Evolutionary conservation across 305 asterid species (phyloP), one percentile per base, ranked within the genome.

Genomic region (Ruellia speciosa): DNA sequence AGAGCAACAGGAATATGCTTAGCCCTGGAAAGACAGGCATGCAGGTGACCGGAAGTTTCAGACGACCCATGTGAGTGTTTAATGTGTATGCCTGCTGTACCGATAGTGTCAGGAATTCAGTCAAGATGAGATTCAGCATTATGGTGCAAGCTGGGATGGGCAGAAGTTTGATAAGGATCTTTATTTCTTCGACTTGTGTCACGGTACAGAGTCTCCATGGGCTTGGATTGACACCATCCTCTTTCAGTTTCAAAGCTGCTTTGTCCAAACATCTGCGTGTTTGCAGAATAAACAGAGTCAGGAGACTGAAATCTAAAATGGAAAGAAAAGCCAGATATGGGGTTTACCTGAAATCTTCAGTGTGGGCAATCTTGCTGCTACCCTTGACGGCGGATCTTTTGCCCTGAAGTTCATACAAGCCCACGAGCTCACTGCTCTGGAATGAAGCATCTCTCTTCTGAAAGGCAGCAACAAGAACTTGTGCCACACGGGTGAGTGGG

Each of bases 11-110:
- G 80, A 92, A 88, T 56, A 92, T 88, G 84, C 96, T 88, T 70
- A 92, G 89, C 37, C 96, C 92, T 0, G 98, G 98, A 66, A 92
- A 92, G 45, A 92, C 98, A 0, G 98, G 98, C 98, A 88, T 92
- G 85, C 96, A 88, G 17, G 95, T 88, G 28, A 92, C 96, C 0
- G 98, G 98, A 60, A 92, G 95, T 70, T 92, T 92, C 59, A 92
- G 76, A 35, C 58, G 77, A 15, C 96, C 96, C 72, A 92, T 80
- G 71, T 73, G 86, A 55, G 98, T 92, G 80, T 92, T 92, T 52
- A 92, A 50, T 7, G 98, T 92, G 66, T 85, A 92, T 0, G 96
- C 98, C 46, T 92, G 98, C 63, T 92, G 98, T 47, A 88, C 96
- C 18, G 98, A 92, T 46, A 92, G 87, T 31, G 98, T 92, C 64